Evolutionary conservation across 2,329 filamentous ascomycete species (phyloP).

Genomic region (Xylaria sp.): DNA sequence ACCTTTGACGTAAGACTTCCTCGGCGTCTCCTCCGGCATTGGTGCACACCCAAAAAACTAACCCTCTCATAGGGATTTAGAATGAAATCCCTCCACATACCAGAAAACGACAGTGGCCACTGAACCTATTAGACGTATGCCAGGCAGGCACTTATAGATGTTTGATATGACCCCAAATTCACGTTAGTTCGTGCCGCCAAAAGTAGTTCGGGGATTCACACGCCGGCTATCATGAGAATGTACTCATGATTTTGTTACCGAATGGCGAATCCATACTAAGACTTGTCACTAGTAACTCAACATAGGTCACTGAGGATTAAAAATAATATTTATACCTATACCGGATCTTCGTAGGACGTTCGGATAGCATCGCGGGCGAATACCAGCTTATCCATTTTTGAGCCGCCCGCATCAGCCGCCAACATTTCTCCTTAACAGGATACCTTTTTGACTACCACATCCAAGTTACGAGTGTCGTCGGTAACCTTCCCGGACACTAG

Average conservation of each 20-base stretch:
- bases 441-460: background rate
- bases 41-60: constrained; percentile 8
- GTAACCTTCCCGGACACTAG: background rate
- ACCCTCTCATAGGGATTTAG: constrained; percentile 34
- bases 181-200: too few relatives aligned
- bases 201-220: too few relatives aligned
- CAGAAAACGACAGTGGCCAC: background rate
- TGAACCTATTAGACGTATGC: background rate
- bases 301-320: background rate
- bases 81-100: constrained; percentile 33
- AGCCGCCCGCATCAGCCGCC: background rate
- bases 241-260: too few relatives aligned
- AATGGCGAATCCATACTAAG: too few relatives aligned
- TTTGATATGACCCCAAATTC: background rate
- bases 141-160: background rate
- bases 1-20: constrained; percentile 43
- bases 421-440: background rate
- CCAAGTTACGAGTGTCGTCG: background rate
- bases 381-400: background rate
- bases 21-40: background rate
- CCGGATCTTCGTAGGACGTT: background rate
- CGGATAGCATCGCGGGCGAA: background rate
- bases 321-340: background rate
- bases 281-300: background rate
- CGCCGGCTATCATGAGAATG: background rate